Conservation (phyloP, 345 rosid species). For the Brassica cretica region DNA sequence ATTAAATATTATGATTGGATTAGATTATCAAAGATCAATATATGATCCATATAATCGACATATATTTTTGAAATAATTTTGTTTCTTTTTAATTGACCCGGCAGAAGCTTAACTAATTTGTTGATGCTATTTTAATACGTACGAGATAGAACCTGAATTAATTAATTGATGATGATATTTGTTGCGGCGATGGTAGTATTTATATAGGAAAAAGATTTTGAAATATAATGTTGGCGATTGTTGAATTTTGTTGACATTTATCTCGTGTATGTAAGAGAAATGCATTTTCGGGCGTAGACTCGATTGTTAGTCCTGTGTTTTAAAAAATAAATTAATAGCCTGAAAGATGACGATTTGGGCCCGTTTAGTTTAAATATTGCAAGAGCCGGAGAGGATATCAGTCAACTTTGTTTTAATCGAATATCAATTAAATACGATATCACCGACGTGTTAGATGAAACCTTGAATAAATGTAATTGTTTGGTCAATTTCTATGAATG, state of each 20-base stretch:
- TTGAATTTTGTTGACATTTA: constrained; percentile 3
- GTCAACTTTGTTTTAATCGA: neutral
- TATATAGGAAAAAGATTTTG: neutral
- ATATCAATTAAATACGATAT: neutral
- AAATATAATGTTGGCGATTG: neutral
- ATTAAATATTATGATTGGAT: no score
- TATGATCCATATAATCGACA: no score
- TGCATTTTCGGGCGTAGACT: neutral
- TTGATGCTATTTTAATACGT: no score
- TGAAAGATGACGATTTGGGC: neutral
- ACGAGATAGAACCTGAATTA: neutral
- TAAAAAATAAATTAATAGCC: neutral
- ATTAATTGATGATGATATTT: neutral
- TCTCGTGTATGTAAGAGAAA: neutral
- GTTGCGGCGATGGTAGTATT: neutral
- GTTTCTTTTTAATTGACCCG: no score
- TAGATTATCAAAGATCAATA: no score
- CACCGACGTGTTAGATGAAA: neutral
- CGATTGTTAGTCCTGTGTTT: neutral
- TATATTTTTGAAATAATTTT: no score
- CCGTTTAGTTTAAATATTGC: neutral
- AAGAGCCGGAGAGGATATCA: neutral
- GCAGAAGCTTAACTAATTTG: no score
- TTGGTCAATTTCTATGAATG: constrained; percentile 1
- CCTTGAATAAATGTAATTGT: neutral